These are phyloP conservation scores for Claviceps maximensis DNA, from an alignment of 2,329 filamentous ascomycete species.

Conservation along the genomic window DNA sequence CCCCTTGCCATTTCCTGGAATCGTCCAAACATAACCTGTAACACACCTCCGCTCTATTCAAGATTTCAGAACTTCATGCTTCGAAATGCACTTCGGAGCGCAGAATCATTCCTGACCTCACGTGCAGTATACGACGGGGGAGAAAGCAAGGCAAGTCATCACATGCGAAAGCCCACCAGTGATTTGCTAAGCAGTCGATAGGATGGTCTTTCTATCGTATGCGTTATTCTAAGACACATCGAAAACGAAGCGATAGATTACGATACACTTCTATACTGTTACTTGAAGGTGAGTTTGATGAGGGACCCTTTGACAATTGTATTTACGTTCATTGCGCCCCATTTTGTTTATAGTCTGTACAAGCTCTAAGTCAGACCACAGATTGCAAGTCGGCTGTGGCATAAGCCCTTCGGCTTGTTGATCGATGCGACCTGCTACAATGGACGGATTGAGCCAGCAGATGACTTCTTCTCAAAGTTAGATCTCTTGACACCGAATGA, in stretches of 20 bases:
- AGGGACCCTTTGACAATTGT: neutral
- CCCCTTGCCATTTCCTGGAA: slow-evolving; percentile 59
- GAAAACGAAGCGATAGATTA: slow-evolving; percentile 52
- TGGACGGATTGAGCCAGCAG: slow-evolving; percentile 51
- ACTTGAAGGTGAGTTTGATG: slow-evolving; percentile 40
- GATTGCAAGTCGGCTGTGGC: slow-evolving; percentile 59
- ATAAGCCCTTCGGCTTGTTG: slow-evolving; percentile 53
- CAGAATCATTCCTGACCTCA: slow-evolving; percentile 50
- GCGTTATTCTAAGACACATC: slow-evolving; percentile 54
- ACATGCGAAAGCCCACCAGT: neutral
- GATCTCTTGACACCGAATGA: slow-evolving; percentile 51
- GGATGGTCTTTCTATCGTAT: slow-evolving; percentile 56
- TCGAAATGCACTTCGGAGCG: slow-evolving; percentile 51
- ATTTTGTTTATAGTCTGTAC: neutral
- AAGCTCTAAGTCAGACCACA: slow-evolving; percentile 14
- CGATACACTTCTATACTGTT: slow-evolving; percentile 53
- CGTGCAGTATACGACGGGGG: slow-evolving; percentile 58
- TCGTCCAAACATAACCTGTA: slow-evolving; percentile 49
- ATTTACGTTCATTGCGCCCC: neutral
- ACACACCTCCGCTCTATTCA: slow-evolving; percentile 50
- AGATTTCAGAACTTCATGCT: slow-evolving; percentile 63
- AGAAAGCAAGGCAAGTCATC: slow-evolving; percentile 43
- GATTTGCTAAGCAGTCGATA: slow-evolving; percentile 14
- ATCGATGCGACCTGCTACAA: slow-evolving; percentile 60
- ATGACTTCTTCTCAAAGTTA: slow-evolving; percentile 50